Conservation (phyloP, 495 filamentous ascomycete genomes). For the Clavariopsis aquatica region DNA sequence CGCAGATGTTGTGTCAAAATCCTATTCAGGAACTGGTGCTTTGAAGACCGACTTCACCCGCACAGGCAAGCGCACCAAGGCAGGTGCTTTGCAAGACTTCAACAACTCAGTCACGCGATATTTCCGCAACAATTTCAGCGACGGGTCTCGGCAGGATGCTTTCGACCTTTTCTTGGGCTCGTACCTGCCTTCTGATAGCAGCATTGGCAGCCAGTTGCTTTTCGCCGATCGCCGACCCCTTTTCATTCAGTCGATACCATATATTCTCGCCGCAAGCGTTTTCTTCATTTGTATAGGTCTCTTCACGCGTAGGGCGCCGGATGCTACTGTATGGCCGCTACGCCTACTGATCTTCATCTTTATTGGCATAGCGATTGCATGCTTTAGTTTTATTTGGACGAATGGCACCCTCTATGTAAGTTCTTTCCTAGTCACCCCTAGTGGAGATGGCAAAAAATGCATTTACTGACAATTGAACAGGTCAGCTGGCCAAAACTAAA, state of each 20-base stretch:
- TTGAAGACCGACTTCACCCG: conserved; percentile 96
- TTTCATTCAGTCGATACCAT: conserved; percentile 85
- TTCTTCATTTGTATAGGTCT: conserved; percentile 82
- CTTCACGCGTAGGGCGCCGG: conserved; percentile 67
- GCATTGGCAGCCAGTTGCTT: conserved; percentile 63
- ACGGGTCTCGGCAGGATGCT: conserved; percentile 90
- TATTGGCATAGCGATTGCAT: conserved; percentile 67
- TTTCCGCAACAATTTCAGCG: conserved; percentile 84
- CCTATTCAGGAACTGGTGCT: conserved; percentile 92
- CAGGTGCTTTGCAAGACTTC: conserved; percentile 77
- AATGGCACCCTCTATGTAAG: conserved; percentile 93
- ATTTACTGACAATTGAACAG: conserved; percentile 48
- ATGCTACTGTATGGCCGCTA: conserved; percentile 72
- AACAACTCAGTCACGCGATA: conserved; percentile 83
- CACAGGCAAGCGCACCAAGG: conserved; percentile 79
- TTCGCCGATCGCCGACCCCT: conserved; percentile 88
- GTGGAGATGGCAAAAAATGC: not conserved
- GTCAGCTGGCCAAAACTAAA: conserved; percentile 98
- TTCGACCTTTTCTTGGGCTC: conserved; percentile 91
- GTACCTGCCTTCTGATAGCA: conserved; percentile 69
- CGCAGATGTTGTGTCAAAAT: conserved; percentile 86
- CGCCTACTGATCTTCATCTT: conserved; percentile 76
- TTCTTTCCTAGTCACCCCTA: conserved; percentile 32
- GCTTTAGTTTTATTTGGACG: conserved; percentile 67
- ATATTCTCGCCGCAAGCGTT: conserved; percentile 80